Evolutionary conservation across 108 stramenopile genomes (phyloP), one percentile per base, ranked within the genome.

Genomic region (Seminavis robusta): DNA sequence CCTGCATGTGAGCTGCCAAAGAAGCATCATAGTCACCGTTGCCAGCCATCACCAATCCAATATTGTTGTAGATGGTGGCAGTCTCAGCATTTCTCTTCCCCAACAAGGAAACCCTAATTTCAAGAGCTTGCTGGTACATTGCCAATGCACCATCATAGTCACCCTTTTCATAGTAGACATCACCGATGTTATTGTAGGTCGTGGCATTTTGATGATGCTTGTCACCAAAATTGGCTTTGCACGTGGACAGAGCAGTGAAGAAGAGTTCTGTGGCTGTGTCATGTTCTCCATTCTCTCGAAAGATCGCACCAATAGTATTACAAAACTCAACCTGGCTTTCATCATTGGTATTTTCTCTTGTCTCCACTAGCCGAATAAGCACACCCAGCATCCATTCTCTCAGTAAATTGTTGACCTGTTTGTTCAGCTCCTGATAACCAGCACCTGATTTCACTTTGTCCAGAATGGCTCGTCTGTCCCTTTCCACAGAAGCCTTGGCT

Each of bases 291-390:
- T 40, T 33, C 51, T 85, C 72, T 48, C 76, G 73, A 45, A 73
- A 54, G 51, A 78, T 81, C 59, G 79, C 77, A 1, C 74, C 84
- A 63, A 85, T 81, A 58, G n/a, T n/a, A n/a, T n/a, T n/a, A n/a
- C n/a, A n/a, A n/a, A n/a, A n/a, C n/a, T n/a, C n/a, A n/a, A n/a
- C n/a, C n/a, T n/a, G n/a, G n/a, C n/a, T n/a, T n/a, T n/a, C n/a
- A n/a, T n/a, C n/a, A n/a, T n/a, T n/a, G n/a, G n/a, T n/a, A n/a
- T n/a, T n/a, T n/a, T n/a, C n/a, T n/a, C n/a, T n/a, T n/a, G n/a
- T n/a, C n/a, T n/a, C n/a, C n/a, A n/a, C n/a, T n/a, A n/a, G n/a
- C n/a, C n/a, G n/a, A n/a, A n/a, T n/a, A n/a, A n/a, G n/a, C n/a
- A n/a, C n/a, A n/a, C n/a, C n/a, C n/a, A n/a, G n/a, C n/a, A n/a